Evolutionary conservation across 2,329 filamentous ascomycete species (phyloP), one percentile per base, ranked within the genome.

Genomic region (Trichoderma koningiopsis): DNA sequence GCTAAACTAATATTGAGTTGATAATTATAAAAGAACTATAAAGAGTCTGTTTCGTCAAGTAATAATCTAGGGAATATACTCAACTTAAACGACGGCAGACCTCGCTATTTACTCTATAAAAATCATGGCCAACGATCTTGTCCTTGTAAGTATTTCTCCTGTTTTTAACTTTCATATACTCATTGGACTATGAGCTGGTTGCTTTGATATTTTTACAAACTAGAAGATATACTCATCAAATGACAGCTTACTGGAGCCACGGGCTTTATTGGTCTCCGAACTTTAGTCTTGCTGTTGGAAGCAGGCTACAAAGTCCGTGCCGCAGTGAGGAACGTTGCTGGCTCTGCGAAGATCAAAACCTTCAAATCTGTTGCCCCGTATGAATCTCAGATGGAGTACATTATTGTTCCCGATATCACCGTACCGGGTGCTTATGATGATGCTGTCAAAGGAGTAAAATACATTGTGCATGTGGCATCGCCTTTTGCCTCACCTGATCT

Each of bases 391-490:
- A 73, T 77, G 1, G 72, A 72, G 4, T 73, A 72, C 64, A 71
- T 74, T n/a, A 61, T 80, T 40, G 77, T 84, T 3, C 78, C 80
- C 2, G 80, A 83, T 67, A 77, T 83, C 27, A 73, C 76, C 0
- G 72, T 71, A 5, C 72, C 74, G 0, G 76, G 76, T 11, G 81
- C 82, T 2, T 83, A 81, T 62, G 78, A 83, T 37, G 75, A 80
- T 33, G 81, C 80, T 19, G 76, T 81, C 66, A 72, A 78, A 31
- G 60, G 60, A 5, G 59, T 80, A 37, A 75, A 75, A 27, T 80
- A 78, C 71, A 76, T 84, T 64, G 73, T 80, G n/a, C 76, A 78
- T 68, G 65, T 74, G n/a, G 76, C 77, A 0, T 75, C 79, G 0
- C 72, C 78, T 64, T 63, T 71, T 16, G 29, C 68, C 5, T 16